Conservation (phyloP, 805 yeast species). For the Wickerhamiella alocasiicola region DNA sequence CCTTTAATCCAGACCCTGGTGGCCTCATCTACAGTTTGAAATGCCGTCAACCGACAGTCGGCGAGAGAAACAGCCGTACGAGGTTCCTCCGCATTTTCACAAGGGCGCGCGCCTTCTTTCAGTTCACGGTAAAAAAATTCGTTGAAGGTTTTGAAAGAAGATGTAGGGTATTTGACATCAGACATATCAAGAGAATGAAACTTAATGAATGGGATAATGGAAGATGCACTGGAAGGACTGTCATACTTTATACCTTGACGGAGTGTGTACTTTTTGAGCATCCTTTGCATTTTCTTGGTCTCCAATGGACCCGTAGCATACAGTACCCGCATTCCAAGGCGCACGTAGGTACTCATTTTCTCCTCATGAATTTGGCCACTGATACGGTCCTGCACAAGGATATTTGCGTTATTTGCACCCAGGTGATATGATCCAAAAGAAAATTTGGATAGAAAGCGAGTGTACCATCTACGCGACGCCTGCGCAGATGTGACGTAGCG, state of each 20-base stretch:
- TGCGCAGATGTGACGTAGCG: constrained; percentile 65
- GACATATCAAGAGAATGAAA: constrained; percentile 70
- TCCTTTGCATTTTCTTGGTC: constrained; percentile 60
- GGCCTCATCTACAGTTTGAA: constrained; percentile 45
- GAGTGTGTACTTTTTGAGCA: constrained; percentile 52
- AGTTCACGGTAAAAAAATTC: constrained; percentile 78
- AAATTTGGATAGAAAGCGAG: constrained; percentile 66
- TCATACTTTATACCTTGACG: constrained; percentile 84
- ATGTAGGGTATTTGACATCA: constrained; percentile 47
- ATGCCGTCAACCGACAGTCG: constrained; percentile 73
- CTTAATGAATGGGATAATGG: constrained; percentile 63
- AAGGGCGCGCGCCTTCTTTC: constrained; percentile 54
- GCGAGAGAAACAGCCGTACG: constrained; percentile 63
- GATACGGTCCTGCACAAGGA: constrained; percentile 79
- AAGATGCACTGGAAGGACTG: constrained; percentile 46
- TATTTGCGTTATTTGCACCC: constrained; percentile 87
- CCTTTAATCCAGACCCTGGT: constrained; percentile 86
- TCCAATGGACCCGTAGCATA: constrained; percentile 82
- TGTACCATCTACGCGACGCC: constrained; percentile 83
- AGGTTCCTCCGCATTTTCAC: constrained; percentile 44
- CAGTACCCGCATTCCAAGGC: constrained; percentile 73
- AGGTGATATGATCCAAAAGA: constrained; percentile 79
- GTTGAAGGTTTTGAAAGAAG: constrained; percentile 57
- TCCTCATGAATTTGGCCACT: constrained; percentile 89
- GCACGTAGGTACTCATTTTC: constrained; percentile 77